These are phyloP conservation scores for Daldinia grandis DNA, from an alignment of 495 filamentous ascomycete genomes.

Conservation along the genomic window DNA sequence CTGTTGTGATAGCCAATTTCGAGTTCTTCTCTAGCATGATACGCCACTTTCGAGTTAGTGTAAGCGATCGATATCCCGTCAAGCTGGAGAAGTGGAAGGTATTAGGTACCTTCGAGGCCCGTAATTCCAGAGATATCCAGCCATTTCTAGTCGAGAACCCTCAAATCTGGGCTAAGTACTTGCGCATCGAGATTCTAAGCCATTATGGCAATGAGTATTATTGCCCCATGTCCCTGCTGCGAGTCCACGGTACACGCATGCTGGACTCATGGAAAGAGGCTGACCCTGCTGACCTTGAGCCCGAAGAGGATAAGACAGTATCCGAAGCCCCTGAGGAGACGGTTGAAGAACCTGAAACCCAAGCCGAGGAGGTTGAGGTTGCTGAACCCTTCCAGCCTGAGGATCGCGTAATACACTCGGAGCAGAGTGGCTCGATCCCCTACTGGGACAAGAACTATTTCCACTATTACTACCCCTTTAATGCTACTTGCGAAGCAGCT, in stretches of 20 bases:
- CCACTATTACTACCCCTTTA: conserved; percentile 12
- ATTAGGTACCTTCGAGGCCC: conserved; percentile 85
- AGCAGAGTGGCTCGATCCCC: conserved; percentile 37
- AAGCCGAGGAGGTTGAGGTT: conserved; percentile 36
- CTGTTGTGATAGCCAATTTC: conserved; percentile 94
- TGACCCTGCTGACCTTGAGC: conserved; percentile 66
- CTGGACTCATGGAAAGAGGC: conserved; percentile 86
- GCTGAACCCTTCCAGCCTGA: conserved; percentile 48
- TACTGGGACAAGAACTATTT: conserved; percentile 44
- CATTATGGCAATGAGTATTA: conserved; percentile 98
- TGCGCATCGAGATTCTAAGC: conserved; percentile 87
- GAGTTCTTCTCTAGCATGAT: conserved; percentile 99
- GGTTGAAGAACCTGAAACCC: conserved; percentile 42
- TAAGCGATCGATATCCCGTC: conserved; percentile 91
- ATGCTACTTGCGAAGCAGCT: conserved; percentile 38
- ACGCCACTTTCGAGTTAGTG: conserved; percentile 85
- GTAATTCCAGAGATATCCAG: conserved; percentile 92
- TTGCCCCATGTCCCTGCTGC: conserved; percentile 88
- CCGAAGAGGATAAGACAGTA: conserved; percentile 48
- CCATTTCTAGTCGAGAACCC: conserved; percentile 92
- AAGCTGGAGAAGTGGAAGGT: conserved; percentile 92
- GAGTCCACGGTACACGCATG: conserved; percentile 96
- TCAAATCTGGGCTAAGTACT: conserved; percentile 92
- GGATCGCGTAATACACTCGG: conserved; percentile 10
- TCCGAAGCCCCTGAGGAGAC: conserved; percentile 55